These are phyloP conservation scores for Penicillium paxilli DNA, from an alignment of 495 filamentous ascomycete genomes.

Conservation along the genomic window DNA sequence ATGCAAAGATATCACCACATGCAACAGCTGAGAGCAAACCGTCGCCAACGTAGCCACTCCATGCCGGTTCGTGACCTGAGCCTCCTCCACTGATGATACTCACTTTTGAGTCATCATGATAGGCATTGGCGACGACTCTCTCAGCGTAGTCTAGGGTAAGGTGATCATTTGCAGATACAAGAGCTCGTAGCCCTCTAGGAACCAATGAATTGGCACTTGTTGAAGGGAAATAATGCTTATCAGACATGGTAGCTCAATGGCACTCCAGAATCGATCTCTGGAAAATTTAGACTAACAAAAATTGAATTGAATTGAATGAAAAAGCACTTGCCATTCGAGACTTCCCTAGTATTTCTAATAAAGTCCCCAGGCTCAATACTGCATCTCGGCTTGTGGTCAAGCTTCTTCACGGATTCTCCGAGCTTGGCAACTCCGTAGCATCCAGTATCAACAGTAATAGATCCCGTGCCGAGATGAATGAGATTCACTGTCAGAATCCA, in stretches of 20 bases:
- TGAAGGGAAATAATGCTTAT: slow-evolving; percentile 13
- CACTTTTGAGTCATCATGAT: slow-evolving; percentile 9
- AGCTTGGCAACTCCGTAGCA: background rate
- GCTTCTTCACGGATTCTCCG: background rate
- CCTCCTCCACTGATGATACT: slow-evolving; percentile 8
- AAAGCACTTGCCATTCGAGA: background rate
- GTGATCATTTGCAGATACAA: slow-evolving; percentile 11
- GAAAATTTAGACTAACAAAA: background rate
- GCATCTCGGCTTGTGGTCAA: background rate
- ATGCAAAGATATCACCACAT: slow-evolving; percentile 8
- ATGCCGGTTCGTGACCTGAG: slow-evolving; percentile 5
- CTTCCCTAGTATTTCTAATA: background rate
- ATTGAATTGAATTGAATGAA: background rate
- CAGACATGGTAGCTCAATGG: slow-evolving; percentile 10
- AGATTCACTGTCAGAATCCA: background rate
- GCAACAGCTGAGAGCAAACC: slow-evolving; percentile 3
- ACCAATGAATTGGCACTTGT: slow-evolving; percentile 16
- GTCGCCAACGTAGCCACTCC: slow-evolving; percentile 10
- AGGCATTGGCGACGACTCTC: slow-evolving; percentile 8
- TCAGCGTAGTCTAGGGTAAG: slow-evolving; percentile 3
- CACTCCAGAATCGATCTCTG: background rate
- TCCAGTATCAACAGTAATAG: background rate
- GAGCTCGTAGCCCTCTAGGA: slow-evolving; percentile 6
- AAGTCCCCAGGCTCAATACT: background rate
- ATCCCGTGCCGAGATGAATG: background rate